phyloP scores from a whole-genome alignment of 2,329 filamentous ascomycete genomes.

The Pestalotiopsis sp. region DNA sequence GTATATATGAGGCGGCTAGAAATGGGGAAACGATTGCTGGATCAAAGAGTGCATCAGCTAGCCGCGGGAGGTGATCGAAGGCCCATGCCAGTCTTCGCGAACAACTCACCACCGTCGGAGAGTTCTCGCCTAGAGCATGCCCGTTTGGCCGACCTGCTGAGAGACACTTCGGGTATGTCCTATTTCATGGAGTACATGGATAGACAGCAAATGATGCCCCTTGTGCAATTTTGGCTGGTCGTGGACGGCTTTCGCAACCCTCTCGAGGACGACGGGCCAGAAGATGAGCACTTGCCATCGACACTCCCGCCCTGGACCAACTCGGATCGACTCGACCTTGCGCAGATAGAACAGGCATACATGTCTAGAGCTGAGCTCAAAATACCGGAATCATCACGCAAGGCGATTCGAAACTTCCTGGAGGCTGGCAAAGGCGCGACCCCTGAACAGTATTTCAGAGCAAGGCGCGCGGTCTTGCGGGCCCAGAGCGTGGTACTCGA shows the following conservation, averaged over 20 bases:
- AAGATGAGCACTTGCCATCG: conserved; percentile 65
- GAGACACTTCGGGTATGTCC: conserved; percentile 86
- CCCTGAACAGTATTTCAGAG: conserved; percentile 79
- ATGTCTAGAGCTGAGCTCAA: conserved; percentile 81
- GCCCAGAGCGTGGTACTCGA: conserved; percentile 84
- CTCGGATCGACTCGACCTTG: conserved; percentile 83
- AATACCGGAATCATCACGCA: conserved; percentile 69
- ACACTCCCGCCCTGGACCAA: conserved; percentile 74
- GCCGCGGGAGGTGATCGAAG: conserved; percentile 65
- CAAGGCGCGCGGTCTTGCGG: conserved; percentile 77
- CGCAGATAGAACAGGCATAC: conserved; percentile 90
- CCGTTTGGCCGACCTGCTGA: conserved; percentile 81
- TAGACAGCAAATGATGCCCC: conserved; percentile 78
- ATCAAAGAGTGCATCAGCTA: conserved; percentile 85
- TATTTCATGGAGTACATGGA: conserved; percentile 99
- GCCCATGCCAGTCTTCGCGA: conserved; percentile 30
- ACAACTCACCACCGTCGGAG: conserved; percentile 31
- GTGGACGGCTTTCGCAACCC: conserved; percentile 96
- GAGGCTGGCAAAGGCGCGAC: conserved; percentile 76
- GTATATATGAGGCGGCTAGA: conserved; percentile 88
- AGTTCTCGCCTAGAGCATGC: conserved; percentile 74
- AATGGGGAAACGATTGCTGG: conserved; percentile 86
- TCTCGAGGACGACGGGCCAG: conserved; percentile 78
- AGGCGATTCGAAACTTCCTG: conserved; percentile 76
- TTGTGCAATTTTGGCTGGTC: conserved; percentile 98